Conservation (phyloP, 805 yeast species). For the Wickerhamomyces alni region DNA sequence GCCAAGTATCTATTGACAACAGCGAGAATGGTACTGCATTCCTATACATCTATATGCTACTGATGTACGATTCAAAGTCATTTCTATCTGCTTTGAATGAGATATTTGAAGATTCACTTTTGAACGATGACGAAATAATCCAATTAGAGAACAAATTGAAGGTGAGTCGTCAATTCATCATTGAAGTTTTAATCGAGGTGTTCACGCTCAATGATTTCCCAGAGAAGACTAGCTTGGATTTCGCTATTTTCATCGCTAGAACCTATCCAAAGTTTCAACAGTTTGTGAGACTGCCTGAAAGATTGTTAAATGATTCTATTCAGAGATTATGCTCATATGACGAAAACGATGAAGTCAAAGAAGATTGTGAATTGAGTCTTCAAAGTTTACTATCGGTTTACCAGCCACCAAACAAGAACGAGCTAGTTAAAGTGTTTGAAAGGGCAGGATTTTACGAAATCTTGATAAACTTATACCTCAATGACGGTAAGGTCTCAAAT, state of each 20-base stretch:
- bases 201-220: slow-evolving; percentile 33
- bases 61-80: slow-evolving; percentile 50
- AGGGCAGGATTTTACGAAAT: slow-evolving; percentile 54
- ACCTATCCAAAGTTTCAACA: slow-evolving; percentile 84
- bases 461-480: slow-evolving; percentile 48
- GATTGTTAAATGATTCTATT: slow-evolving; percentile 42
- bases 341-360: slow-evolving; percentile 25
- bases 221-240: slow-evolving; percentile 24
- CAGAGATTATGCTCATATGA: slow-evolving; percentile 41
- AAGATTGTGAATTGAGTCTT: slow-evolving; percentile 71
- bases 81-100: slow-evolving; percentile 69
- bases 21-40: slow-evolving; percentile 44
- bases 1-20: slow-evolving; percentile 29
- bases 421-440: slow-evolving; percentile 44
- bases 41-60: slow-evolving; percentile 59
- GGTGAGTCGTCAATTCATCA: slow-evolving; percentile 69
- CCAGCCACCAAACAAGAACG: slow-evolving; percentile 48
- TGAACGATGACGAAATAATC: slow-evolving; percentile 53
- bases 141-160: slow-evolving; percentile 20
- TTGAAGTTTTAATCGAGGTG: slow-evolving; percentile 64
- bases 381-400: slow-evolving; percentile 65
- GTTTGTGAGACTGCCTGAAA: slow-evolving; percentile 67
- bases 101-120: slow-evolving; percentile 70
- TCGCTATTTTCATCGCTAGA: slow-evolving; percentile 70
- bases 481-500: slow-evolving; percentile 46